phyloP scores from a whole-genome alignment of 2,329 filamentous ascomycete genomes.

The Ophiostoma australiae region DNA sequence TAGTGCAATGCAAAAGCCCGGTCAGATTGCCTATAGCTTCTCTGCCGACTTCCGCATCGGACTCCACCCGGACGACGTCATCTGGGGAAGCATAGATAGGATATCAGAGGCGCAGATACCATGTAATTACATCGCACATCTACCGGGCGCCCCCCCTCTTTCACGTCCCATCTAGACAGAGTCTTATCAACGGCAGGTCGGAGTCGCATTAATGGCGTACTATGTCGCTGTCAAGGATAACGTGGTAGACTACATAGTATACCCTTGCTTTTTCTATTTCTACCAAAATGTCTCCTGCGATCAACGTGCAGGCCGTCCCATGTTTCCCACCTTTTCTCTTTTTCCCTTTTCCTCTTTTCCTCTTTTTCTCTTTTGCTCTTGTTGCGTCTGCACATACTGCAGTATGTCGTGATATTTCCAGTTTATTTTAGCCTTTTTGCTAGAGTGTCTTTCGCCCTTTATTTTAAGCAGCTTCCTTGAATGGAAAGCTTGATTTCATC shows the following conservation, averaged over 20 bases:
- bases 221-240: neutral
- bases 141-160: neutral
- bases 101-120: neutral
- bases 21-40: neutral
- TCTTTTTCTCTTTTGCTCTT: too few species aligned
- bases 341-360: too few species aligned
- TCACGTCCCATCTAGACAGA: neutral
- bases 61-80: constrained; percentile 1
- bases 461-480: neutral
- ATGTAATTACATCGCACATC: neutral
- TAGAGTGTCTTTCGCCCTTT: neutral
- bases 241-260: neutral
- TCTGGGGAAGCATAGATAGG: constrained; percentile 10
- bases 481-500: neutral
- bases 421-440: constrained; percentile 3
- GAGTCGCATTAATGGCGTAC: neutral
- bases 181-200: neutral
- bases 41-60: constrained; percentile 5
- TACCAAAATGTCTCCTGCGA: neutral
- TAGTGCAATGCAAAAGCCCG: neutral
- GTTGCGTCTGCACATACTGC: too few species aligned
- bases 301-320: neutral
- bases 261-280: constrained; percentile 9
- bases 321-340: neutral
- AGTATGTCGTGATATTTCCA: constrained; percentile 6